Evolutionary conservation across 352 stramenopile genomes (phyloP).

Genomic region (Globisporangium paroecandrum): DNA sequence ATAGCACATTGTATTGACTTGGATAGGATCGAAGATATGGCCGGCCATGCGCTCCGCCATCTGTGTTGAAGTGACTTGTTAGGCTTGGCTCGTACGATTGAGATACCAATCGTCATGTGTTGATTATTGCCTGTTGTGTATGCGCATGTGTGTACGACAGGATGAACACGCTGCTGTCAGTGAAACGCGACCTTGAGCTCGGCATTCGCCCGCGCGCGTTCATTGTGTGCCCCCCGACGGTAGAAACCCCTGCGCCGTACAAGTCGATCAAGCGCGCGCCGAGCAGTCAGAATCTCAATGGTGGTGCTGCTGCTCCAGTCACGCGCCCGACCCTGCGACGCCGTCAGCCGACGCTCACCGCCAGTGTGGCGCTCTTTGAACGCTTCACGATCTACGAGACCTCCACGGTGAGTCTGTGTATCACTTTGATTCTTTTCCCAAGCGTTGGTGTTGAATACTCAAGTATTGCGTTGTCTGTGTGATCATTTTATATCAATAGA

Average conservation of each 20-base stretch:
- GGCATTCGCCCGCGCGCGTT: conserved; percentile 59
- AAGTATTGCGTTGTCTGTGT: neutral
- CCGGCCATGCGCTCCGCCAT: neutral
- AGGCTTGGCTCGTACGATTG: neutral
- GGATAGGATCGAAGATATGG: neutral
- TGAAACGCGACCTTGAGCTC: conserved; percentile 72
- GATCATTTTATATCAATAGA: neutral
- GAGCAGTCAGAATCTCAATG: conserved; percentile 18
- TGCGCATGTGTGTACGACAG: conserved; percentile 19
- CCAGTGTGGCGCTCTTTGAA: conserved; percentile 66
- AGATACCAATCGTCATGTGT: neutral
- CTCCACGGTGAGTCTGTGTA: conserved; percentile 20
- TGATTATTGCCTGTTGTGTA: neutral
- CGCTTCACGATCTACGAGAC: conserved; percentile 87
- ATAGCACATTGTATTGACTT: neutral
- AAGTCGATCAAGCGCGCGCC: conserved; percentile 19
- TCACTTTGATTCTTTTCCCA: neutral
- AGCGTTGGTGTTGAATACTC: too few relatives aligned
- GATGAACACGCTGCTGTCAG: conserved; percentile 75
- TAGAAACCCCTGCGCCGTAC: conserved; percentile 23
- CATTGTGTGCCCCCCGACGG: conserved; percentile 56
- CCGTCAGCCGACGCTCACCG: conserved; percentile 62
- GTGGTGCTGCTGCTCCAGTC: neutral
- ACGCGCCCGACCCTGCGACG: conserved; percentile 42
- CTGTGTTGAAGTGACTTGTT: neutral